Evolutionary conservation across 2,329 filamentous ascomycete genomes (phyloP), one percentile per base, ranked within the genome.

Genomic region (Gliomastix tumulicola): DNA sequence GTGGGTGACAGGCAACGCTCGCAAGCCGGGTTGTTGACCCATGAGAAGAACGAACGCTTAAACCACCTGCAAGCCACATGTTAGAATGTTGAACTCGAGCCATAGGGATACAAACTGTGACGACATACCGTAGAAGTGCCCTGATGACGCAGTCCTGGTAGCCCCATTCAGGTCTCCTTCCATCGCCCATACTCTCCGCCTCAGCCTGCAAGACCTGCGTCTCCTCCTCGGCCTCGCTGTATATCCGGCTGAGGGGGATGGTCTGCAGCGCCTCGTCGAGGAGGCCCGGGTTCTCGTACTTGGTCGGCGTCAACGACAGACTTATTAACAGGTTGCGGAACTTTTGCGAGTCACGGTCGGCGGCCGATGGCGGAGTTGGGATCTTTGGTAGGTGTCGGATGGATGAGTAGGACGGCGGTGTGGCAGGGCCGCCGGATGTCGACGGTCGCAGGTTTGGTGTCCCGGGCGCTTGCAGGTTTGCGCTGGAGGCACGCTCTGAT

Each of bases 131-230:
- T 53, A 97, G 69, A 45, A 97, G 69, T 42, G 90, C 87, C 47
- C 86, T 77, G 53, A 97, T 84, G 38, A 96, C 88, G 59, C 90
- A 98, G 63, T 98, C 92, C 61, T 97, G 90, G 56, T 97, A 96
- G 39, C 89, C 90, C 90, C 90, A 97, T 66, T 88, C 84, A 3
- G 89, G 78, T 57, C 84, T 84, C 46, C 79, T 74, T 38, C 82
- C 85, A 39, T 84, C 79, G 16, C 85, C 86, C 66, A 95, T 80
- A 47, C 88, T 94, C 55, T 84, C 84, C 21, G 90, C 90, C 59
- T 94, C 82, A 22, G 88, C 92, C 53, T 84, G 79, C 49, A 94
- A 69, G 21, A 96, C 81, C 56, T 96, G 88, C 45, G 77, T 80
- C 62, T 97, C 89, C 57, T 97, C 90, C 57, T 97, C 88, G 36